Percentiles rank a stretch among this genome's conserved stretches.
Evolutionary conservation across 2,329 filamentous ascomycete genomes (phyloP).

Genomic region (Magnaporthiopsis rhizophila): DNA sequence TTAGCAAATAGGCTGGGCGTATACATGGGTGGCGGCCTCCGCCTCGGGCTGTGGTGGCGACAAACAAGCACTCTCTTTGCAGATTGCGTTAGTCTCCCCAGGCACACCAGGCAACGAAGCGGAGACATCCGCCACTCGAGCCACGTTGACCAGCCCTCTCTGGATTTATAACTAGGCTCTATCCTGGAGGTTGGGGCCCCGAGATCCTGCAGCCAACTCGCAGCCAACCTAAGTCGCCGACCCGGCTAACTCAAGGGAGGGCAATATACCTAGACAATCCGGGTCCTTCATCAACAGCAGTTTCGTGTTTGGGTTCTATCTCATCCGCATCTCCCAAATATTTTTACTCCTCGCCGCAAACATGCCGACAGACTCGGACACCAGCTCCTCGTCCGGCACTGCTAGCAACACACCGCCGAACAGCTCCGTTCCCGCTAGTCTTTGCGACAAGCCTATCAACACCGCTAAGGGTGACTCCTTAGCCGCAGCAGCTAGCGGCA

Average conservation of each 20-base stretch:
- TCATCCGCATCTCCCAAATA: background rate
- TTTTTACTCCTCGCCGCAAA: background rate
- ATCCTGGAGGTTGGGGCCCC: background rate
- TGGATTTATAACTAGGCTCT: background rate
- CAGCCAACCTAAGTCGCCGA: background rate
- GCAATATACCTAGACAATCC: background rate
- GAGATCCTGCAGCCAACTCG: background rate
- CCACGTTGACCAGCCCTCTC: background rate
- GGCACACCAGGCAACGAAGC: background rate
- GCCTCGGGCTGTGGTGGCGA: background rate
- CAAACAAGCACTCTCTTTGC: no score
- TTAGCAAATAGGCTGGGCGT: no score
- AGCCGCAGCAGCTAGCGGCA: background rate
- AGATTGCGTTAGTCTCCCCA: background rate
- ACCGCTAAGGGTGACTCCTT: background rate
- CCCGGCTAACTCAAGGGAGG: background rate
- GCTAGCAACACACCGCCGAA: background rate
- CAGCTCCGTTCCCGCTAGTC: background rate
- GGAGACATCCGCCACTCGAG: no score
- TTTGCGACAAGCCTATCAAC: background rate
- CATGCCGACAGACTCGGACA: background rate
- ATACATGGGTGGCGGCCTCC: background rate
- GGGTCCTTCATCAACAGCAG: background rate
- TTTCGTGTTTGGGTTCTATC: background rate
- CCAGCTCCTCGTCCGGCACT: background rate